Conservation (phyloP, 2,329 filamentous ascomycete genomes). For the Tricladium varicosporioides region DNA sequence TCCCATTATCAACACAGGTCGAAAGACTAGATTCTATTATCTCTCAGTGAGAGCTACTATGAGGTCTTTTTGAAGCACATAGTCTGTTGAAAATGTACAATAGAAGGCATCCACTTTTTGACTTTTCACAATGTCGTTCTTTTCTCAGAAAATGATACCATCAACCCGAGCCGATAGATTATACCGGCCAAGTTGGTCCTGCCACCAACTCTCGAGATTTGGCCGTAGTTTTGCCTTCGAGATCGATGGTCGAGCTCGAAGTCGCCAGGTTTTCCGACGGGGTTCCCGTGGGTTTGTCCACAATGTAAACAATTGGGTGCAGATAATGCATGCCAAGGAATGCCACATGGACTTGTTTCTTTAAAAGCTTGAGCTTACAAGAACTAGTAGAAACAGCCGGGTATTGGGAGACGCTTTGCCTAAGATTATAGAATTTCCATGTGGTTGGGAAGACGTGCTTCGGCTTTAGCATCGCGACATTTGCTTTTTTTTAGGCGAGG, state of each 20-base stretch:
- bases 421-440: neutral
- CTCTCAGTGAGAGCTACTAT: neutral
- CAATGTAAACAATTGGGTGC: too few species aligned
- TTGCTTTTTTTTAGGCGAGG: too few species aligned
- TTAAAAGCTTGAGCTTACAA: neutral
- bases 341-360: neutral
- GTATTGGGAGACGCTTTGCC: neutral
- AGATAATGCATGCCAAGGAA: too few species aligned
- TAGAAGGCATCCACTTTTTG: neutral
- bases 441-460: neutral
- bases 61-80: neutral
- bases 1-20: neutral
- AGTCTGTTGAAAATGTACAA: neutral
- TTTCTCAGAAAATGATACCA: constrained; percentile 1
- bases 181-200: neutral
- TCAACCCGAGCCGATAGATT: neutral
- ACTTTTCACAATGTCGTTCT: constrained; percentile 1
- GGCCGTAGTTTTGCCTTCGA: neutral
- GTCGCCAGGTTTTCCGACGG: neutral
- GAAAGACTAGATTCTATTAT: neutral
- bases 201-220: neutral
- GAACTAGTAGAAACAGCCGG: neutral
- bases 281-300: too few species aligned
- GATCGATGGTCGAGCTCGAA: neutral
- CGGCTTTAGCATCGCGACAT: neutral